Conservation (phyloP, 2,329 filamentous ascomycete species). For the Aspergillus pseudonomiae region DNA sequence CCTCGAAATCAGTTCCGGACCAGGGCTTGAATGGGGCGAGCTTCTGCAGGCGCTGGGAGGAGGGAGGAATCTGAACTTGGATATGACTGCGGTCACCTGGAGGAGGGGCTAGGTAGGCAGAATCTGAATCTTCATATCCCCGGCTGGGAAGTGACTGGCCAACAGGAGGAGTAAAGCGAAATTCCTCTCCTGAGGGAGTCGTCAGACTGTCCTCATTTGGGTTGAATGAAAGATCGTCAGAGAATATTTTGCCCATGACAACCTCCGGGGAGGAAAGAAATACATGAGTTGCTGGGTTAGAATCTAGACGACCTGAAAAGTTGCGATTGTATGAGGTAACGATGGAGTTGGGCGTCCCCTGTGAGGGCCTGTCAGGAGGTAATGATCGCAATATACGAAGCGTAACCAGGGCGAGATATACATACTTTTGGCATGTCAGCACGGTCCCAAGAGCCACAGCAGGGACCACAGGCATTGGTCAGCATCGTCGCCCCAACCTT, state of each 20-base stretch:
- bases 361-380: conserved; percentile 45
- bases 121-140: too few species aligned
- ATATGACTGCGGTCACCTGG: conserved; percentile 52
- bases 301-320: conserved; percentile 97
- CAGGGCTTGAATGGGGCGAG: conserved; percentile 83
- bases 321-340: conserved; percentile 99
- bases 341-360: conserved; percentile 94
- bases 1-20: conserved; percentile 85
- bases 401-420: background rate
- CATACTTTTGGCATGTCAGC: conserved; percentile 62
- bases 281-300: conserved; percentile 60
- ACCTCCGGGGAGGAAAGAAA: too few species aligned
- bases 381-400: background rate
- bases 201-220: too few species aligned
- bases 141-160: too few species aligned
- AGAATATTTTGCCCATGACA: too few species aligned
- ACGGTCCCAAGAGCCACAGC: conserved; percentile 95
- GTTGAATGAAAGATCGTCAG: too few species aligned
- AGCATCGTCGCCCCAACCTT: conserved; percentile 93
- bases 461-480: conserved; percentile 91
- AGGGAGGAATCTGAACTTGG: conserved; percentile 79
- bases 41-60: conserved; percentile 91
- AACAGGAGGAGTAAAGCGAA: too few species aligned
- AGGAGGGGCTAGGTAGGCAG: too few species aligned
- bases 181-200: too few species aligned